Evolutionary conservation across 2,329 filamentous ascomycete genomes (phyloP).

Genomic region (Zymoseptoria brevis): DNA sequence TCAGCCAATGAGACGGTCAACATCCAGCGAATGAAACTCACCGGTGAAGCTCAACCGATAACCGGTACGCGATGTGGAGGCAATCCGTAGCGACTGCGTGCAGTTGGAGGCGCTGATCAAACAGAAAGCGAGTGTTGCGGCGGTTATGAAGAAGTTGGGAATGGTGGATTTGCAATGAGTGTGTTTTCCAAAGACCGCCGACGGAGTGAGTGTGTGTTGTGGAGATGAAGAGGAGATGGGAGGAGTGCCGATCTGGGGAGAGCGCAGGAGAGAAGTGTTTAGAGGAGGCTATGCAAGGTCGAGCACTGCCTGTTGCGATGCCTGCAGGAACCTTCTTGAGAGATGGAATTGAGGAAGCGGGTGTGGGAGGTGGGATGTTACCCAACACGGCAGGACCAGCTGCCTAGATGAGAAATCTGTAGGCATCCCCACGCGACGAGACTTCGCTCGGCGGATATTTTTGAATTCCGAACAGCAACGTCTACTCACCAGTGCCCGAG

Average conservation of each 20-base stretch:
- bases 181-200: constrained; percentile 13
- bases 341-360: not conserved
- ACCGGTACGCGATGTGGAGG: not conserved
- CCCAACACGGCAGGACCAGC: not conserved
- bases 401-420: not conserved
- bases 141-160: constrained; percentile 29
- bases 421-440: not conserved
- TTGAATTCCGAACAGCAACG: not conserved
- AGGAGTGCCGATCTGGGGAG: not conserved
- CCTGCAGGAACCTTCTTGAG: not conserved
- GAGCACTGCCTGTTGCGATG: not conserved
- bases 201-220: constrained; percentile 13
- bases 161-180: constrained; percentile 26
- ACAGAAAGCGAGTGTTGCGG: constrained; percentile 11
- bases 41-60: not conserved
- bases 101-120: not conserved
- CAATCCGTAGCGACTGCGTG: not conserved
- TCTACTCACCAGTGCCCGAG: not conserved
- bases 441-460: not conserved
- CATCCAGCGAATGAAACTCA: not conserved
- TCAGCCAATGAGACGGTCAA: not conserved
- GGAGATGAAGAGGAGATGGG: constrained; percentile 1
- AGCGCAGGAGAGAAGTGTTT: constrained; percentile 4
- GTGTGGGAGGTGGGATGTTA: not conserved
- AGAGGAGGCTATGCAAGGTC: not conserved